These are phyloP conservation scores for Alternaria alternata DNA, from an alignment of 2,329 filamentous ascomycete genomes.

Conservation along the genomic window DNA sequence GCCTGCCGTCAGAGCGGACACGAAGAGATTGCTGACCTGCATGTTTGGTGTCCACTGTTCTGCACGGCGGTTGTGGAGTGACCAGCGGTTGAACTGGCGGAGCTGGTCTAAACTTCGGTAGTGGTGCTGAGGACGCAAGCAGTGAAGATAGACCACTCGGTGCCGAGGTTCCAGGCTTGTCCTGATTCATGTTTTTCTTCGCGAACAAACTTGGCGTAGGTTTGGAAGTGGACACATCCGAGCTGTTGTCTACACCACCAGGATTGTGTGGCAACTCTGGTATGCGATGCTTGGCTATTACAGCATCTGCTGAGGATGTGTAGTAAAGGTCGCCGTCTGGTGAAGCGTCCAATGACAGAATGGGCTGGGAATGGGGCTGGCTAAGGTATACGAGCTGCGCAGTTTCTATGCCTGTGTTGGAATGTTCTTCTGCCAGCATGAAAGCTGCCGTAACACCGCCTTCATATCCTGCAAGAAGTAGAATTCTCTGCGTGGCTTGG, in stretches of 20 bases:
- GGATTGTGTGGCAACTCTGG: constrained; percentile 43
- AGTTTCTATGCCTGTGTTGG: constrained; percentile 34
- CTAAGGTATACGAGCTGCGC: constrained; percentile 67
- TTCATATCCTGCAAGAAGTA: constrained; percentile 82
- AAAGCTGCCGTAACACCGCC: constrained; percentile 78
- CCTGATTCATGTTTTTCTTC: constrained; percentile 22
- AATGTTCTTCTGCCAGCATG: constrained; percentile 55
- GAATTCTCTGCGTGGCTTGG: constrained; percentile 54
- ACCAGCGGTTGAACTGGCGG: constrained; percentile 10
- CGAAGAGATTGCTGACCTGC: constrained; percentile 84
- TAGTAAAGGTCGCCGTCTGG: constrained; percentile 66
- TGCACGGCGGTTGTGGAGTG: constrained; percentile 59
- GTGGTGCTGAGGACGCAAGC: constrained; percentile 24
- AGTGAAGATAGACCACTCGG: constrained; percentile 37
- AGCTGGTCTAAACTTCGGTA: constrained; percentile 15
- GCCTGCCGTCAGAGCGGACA: constrained; percentile 79
- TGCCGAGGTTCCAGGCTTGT: constrained; percentile 5
- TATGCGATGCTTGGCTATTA: constrained; percentile 79
- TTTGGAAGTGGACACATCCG: constrained; percentile 7
- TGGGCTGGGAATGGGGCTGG: constrained; percentile 77
- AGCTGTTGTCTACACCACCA: background rate
- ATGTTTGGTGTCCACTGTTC: constrained; percentile 79
- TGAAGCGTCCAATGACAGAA: constrained; percentile 68
- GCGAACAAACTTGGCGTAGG: constrained; percentile 22
- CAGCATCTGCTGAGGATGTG: constrained; percentile 82